A percentile compares a stretch with the other conserved stretches of the same genome.
These are phyloP conservation scores for Castanea crenata DNA, from an alignment of 306 rosid genomes.

Conservation along the genomic window DNA sequence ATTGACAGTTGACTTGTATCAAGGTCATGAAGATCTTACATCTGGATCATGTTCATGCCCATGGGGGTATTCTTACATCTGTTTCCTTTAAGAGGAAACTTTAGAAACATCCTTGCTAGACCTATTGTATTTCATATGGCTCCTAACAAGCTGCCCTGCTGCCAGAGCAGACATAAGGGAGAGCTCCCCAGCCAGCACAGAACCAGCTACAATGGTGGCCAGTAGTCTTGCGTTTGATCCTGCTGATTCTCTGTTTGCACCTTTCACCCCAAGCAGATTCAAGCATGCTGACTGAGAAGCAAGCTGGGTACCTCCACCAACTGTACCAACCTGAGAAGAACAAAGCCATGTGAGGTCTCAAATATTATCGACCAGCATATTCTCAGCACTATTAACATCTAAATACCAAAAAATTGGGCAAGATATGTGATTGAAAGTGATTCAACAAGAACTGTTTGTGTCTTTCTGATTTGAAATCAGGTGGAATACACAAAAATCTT, in stretches of 20 bases:
- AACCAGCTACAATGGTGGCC: constrained; percentile 76
- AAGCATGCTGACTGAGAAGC: constrained; percentile 94
- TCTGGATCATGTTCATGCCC: no score
- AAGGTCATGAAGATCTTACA: no score
- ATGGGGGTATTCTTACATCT: background rate
- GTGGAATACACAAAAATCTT: background rate
- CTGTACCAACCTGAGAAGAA: constrained; percentile 75
- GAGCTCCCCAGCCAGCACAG: constrained; percentile 92
- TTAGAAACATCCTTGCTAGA: constrained; percentile 59
- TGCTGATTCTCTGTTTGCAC: constrained; percentile 72
- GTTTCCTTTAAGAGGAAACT: constrained; percentile 33
- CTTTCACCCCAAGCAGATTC: constrained; percentile 84
- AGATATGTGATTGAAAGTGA: background rate
- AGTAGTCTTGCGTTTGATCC: constrained; percentile 72
- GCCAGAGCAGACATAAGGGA: constrained; percentile 93
- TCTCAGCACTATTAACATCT: no score
- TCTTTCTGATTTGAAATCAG: background rate
- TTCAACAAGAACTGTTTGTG: no score
- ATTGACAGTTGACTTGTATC: background rate
- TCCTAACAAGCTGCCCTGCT: constrained; percentile 83
- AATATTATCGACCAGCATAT: no score
- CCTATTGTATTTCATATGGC: constrained; percentile 97
- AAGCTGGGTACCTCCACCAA: constrained; percentile 97
- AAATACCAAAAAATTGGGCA: background rate
- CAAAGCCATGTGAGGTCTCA: background rate